phyloP scores from a whole-genome alignment of 768 basidiomycete genomes.

The Termitomyces heimii region DNA sequence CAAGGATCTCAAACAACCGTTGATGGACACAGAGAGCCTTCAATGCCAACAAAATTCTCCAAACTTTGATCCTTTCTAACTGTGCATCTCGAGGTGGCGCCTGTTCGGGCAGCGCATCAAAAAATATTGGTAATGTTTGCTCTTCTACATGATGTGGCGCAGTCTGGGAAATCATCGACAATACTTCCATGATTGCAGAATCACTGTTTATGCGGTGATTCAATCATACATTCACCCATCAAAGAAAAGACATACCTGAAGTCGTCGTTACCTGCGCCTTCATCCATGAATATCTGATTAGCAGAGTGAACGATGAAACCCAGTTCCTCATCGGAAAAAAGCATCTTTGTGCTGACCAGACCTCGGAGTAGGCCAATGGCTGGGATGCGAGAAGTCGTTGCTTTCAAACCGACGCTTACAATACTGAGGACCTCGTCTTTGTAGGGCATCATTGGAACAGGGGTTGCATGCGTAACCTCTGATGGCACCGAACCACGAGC shows the following conservation, averaged over 20 bases:
- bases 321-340: slow-evolving; percentile 69
- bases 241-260: slow-evolving; percentile 32
- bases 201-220: slow-evolving; percentile 34
- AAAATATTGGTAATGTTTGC: slow-evolving; percentile 77
- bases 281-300: slow-evolving; percentile 58
- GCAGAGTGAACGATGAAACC: slow-evolving; percentile 74
- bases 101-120: slow-evolving; percentile 64
- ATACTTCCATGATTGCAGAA: slow-evolving; percentile 46
- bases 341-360: slow-evolving; percentile 54
- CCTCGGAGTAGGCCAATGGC: slow-evolving; percentile 63
- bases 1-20: slow-evolving; percentile 78
- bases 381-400: slow-evolving; percentile 41
- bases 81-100: slow-evolving; percentile 51
- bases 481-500: slow-evolving; percentile 35
- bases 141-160: slow-evolving; percentile 62
- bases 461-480: slow-evolving; percentile 12
- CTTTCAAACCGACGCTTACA: slow-evolving; percentile 52
- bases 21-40: slow-evolving; percentile 67
- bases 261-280: slow-evolving; percentile 47
- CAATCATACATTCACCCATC: neutral
- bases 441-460: slow-evolving; percentile 43
- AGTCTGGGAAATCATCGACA: slow-evolving; percentile 55
- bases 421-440: slow-evolving; percentile 76
- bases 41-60: slow-evolving; percentile 64
- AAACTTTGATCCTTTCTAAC: slow-evolving; percentile 54